A percentile compares a stretch with the other conserved stretches of the same genome.
These are phyloP conservation scores for Populus euphratica DNA, from an alignment of 345 rosid genomes.

Conservation along the genomic window DNA sequence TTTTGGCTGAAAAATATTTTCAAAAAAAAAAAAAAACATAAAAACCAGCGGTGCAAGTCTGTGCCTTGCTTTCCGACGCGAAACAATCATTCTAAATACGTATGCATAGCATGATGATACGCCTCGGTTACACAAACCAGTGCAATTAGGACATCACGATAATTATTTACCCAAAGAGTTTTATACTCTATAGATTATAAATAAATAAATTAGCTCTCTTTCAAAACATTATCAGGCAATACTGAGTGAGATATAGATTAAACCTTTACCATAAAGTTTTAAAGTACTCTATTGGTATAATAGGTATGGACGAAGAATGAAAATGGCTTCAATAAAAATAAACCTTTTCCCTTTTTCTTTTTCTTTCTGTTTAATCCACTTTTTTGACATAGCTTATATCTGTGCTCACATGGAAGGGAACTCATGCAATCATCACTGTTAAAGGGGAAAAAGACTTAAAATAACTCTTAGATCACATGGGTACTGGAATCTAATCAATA, in stretches of 20 bases:
- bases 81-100: background rate
- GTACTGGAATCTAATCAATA: conserved; percentile 21
- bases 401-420: conserved; percentile 35
- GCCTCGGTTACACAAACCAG: background rate
- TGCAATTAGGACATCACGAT: background rate
- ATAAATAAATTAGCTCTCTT: no score
- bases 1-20: no score
- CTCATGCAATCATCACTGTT: conserved; percentile 37
- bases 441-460: conserved; percentile 7
- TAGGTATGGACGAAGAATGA: background rate
- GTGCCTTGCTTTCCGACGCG: background rate
- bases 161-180: no score
- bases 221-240: no score
- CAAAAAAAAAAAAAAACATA: no score
- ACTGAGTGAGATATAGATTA: background rate
- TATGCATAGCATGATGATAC: background rate
- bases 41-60: no score
- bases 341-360: background rate
- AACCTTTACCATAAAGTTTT: background rate
- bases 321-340: background rate
- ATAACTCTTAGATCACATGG: conserved; percentile 32
- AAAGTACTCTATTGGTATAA: background rate
- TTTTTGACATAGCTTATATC: background rate
- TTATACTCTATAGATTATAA: no score
- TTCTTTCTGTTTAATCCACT: conserved; percentile 2